Evolutionary conservation across 129 eudicot species (phyloP).

Genomic region (Ambrosia artemisiifolia): DNA sequence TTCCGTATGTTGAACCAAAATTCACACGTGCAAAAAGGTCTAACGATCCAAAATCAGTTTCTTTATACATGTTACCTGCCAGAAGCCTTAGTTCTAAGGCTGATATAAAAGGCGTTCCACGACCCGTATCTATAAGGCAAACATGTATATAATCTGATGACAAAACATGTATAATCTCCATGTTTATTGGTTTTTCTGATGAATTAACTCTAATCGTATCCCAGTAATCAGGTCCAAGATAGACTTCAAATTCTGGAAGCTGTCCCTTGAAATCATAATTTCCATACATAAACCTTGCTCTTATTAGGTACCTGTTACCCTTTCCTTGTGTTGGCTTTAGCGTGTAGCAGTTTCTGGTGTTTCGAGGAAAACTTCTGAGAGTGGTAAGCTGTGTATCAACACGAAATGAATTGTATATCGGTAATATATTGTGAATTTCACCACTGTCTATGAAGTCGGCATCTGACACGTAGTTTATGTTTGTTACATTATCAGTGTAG

Average conservation of each 20-base stretch:
- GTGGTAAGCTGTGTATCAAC: conserved; percentile 18
- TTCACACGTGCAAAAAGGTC: not conserved
- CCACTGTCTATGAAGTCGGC: conserved; percentile 41
- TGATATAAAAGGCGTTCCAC: conserved; percentile 52
- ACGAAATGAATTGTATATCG: not conserved
- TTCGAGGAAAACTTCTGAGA: conserved; percentile 57
- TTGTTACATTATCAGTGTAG: conserved; percentile 27
- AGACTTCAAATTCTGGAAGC: conserved; percentile 39
- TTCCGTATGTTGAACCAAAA: conserved; percentile 8
- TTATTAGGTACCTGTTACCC: conserved; percentile 28
- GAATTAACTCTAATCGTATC: conserved; percentile 16
- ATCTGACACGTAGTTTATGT: conserved; percentile 31
- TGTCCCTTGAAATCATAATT: conserved; percentile 35
- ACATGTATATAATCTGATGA: conserved; percentile 40
- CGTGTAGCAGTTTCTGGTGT: conserved; percentile 52
- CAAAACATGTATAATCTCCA: conserved; percentile 39
- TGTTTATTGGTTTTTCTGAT: not conserved
- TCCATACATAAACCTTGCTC: conserved; percentile 41
- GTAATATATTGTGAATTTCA: conserved; percentile 19
- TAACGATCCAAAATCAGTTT: conserved; percentile 35
- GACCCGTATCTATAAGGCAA: conserved; percentile 47
- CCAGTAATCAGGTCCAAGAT: conserved; percentile 53
- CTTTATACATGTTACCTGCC: conserved; percentile 17
- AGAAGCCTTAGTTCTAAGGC: conserved; percentile 27
- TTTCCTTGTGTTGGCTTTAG: conserved; percentile 41